A percentile compares a stretch with the other conserved stretches of the same genome.
These are phyloP conservation scores for Oryza meyeriana DNA, from an alignment of 176 grass and related monocot genomes.

Conservation along the genomic window DNA sequence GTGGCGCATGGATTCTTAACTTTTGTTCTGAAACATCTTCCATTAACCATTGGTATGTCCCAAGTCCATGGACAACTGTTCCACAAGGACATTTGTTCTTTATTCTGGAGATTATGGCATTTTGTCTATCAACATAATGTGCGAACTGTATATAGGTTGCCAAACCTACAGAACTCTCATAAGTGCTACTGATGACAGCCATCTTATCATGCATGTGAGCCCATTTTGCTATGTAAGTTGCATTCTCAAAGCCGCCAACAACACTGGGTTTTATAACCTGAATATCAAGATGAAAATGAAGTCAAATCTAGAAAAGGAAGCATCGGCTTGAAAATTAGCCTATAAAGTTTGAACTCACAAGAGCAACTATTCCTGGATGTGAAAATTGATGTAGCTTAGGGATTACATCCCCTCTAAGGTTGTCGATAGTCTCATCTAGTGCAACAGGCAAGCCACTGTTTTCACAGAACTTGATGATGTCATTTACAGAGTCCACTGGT, in stretches of 20 bases:
- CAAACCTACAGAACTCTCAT: constrained; percentile 90
- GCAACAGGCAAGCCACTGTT: constrained; percentile 77
- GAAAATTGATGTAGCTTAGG: constrained; percentile 64
- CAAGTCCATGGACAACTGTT: constrained; percentile 67
- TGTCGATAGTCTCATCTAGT: constrained; percentile 89
- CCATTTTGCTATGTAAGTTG: constrained; percentile 86
- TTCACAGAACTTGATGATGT: constrained; percentile 89
- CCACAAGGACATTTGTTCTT: constrained; percentile 49
- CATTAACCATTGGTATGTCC: constrained; percentile 92
- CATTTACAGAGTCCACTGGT: constrained; percentile 64
- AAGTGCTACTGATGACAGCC: constrained; percentile 82
- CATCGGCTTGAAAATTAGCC: constrained; percentile 27
- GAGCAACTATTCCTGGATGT: constrained; percentile 90
- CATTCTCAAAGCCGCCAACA: constrained; percentile 85
- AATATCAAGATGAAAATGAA: constrained; percentile 27
- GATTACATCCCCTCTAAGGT: constrained; percentile 67
- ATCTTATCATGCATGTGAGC: constrained; percentile 85
- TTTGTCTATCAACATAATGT: constrained; percentile 67
- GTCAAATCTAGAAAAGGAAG: constrained; percentile 43
- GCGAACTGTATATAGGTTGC: constrained; percentile 79
- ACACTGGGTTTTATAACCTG: constrained; percentile 97
- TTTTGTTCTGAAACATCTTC: constrained; percentile 81
- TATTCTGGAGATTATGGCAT: constrained; percentile 53
- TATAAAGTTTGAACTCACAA: constrained; percentile 57
- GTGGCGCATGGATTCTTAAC: constrained; percentile 42